A percentile compares a stretch with the other conserved stretches of the same genome.
Conservation (phyloP, 257 asterid genomes). For the Solanum microdontum region DNA sequence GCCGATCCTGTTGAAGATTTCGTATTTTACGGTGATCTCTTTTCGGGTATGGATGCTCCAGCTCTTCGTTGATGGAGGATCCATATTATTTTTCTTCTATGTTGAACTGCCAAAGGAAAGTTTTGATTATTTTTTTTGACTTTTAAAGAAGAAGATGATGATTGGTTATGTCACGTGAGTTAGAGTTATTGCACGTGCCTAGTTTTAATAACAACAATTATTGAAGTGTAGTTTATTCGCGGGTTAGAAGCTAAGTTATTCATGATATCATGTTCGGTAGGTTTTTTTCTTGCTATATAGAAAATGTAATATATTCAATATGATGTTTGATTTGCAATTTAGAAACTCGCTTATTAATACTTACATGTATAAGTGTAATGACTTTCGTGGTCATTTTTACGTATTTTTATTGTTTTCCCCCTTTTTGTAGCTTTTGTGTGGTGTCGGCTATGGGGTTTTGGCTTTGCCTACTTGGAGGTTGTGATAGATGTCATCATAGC, state of each 20-base stretch:
- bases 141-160: background rate
- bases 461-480: background rate
- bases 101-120: background rate
- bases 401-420: background rate
- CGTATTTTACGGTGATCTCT: slow-evolving; percentile 64
- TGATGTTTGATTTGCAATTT: background rate
- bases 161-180: background rate
- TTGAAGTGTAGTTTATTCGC: background rate
- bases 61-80: slow-evolving; percentile 47
- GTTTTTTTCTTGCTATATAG: background rate
- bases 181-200: background rate
- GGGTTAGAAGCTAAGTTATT: background rate
- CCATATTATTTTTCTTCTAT: background rate
- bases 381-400: too few relatives aligned
- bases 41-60: slow-evolving; percentile 96
- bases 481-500: background rate
- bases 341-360: background rate
- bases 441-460: background rate
- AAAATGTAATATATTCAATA: background rate
- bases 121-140: background rate
- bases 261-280: background rate
- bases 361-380: background rate
- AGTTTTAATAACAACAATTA: background rate
- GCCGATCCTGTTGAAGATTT: slow-evolving; percentile 66
- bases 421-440: background rate